phyloP scores from a whole-genome alignment of 2,329 filamentous ascomycete species.

The Epichloe elymi region DNA sequence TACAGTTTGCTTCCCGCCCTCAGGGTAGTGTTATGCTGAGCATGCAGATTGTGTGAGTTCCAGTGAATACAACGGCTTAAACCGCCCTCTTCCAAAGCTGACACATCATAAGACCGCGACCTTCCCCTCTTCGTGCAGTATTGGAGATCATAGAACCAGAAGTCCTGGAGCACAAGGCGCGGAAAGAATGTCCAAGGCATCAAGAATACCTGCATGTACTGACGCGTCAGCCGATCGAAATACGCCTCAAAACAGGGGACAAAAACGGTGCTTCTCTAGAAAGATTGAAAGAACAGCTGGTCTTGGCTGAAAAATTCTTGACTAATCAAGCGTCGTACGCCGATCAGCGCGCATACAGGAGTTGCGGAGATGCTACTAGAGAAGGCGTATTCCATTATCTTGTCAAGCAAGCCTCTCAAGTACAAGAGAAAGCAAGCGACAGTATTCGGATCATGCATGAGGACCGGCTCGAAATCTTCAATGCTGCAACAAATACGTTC shows the following conservation, averaged over 20 bases:
- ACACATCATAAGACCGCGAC: neutral
- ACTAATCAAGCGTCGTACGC: constrained; percentile 13
- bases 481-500: constrained; percentile 26
- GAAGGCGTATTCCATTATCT: constrained; percentile 14
- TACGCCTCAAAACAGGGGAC: neutral
- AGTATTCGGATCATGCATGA: constrained; percentile 16
- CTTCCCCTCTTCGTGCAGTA: neutral
- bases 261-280: constrained; percentile 1
- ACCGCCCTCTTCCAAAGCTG: neutral
- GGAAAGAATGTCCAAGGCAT: neutral
- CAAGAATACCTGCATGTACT: constrained; percentile 12
- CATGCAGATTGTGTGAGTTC: constrained; percentile 11
- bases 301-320: constrained; percentile 16
- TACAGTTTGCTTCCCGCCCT: constrained; percentile 14
- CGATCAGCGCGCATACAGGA: constrained; percentile 16
- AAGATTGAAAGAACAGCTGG: constrained; percentile 12
- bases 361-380: constrained; percentile 12
- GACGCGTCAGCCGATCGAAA: constrained; percentile 7
- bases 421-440: constrained; percentile 14
- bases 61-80: neutral
- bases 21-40: constrained; percentile 12
- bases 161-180: neutral
- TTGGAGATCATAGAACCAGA: neutral
- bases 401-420: constrained; percentile 9
- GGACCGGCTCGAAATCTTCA: constrained; percentile 25